Conservation (phyloP, 2,329 filamentous ascomycete genomes). For the Aspergillus pseudotamarii region DNA sequence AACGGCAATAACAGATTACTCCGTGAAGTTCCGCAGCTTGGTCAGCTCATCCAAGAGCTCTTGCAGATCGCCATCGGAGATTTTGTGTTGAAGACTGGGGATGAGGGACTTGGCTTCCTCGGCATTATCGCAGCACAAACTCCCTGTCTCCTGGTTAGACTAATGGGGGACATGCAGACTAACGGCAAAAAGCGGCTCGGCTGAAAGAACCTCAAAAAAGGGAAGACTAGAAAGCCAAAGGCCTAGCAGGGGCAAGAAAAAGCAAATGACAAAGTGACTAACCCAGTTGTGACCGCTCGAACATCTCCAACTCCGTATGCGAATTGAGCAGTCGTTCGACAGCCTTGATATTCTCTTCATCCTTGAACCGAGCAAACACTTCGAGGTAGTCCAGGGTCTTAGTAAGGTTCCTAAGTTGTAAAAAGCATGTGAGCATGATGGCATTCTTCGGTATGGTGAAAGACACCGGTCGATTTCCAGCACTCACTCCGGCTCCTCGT, state of each 20-base stretch:
- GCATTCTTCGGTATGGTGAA: constrained; percentile 1
- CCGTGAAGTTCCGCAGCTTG: constrained; percentile 65
- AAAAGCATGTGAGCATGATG: not conserved
- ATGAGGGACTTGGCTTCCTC: constrained; percentile 98
- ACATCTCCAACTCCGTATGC: constrained; percentile 77
- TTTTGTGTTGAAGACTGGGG: constrained; percentile 85
- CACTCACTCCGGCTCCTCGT: constrained; percentile 80
- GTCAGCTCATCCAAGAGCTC: constrained; percentile 87
- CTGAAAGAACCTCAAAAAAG: not conserved
- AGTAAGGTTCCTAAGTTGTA: constrained; percentile 61
- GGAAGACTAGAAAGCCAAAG: not conserved
- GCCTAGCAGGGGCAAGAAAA: not conserved
- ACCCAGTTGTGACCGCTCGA: constrained; percentile 93
- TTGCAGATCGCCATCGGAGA: constrained; percentile 84
- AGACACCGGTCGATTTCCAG: not conserved
- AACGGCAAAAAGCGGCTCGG: not conserved
- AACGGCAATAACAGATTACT: constrained; percentile 27
- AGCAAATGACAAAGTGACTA: constrained; percentile 33
- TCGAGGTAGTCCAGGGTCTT: constrained; percentile 93
- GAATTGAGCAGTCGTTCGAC: constrained; percentile 83
- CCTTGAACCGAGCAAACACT: constrained; percentile 92
- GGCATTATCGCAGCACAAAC: constrained; percentile 85
- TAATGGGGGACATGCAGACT: constrained; percentile 7
- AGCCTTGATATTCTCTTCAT: constrained; percentile 92
- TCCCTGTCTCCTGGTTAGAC: constrained; percentile 59